phyloP scores from a whole-genome alignment of 208 protist species.

The Herpetomonas tarakana region DNA sequence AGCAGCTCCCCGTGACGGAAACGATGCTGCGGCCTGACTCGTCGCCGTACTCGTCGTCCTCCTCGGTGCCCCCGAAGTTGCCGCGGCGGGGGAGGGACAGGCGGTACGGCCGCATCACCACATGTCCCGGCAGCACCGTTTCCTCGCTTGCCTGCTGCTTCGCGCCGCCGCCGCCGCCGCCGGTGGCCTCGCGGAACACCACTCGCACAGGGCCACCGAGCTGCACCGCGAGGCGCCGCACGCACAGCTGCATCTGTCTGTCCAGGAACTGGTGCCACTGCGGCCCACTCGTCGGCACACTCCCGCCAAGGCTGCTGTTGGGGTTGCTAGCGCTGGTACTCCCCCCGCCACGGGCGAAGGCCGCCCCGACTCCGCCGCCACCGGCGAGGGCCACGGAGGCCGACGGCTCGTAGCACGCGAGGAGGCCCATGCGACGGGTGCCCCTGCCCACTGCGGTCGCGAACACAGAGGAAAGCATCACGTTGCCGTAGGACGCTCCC shows the following conservation, averaged over 20 bases:
- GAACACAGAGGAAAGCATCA: conserved; percentile 14
- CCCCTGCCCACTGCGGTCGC: conserved; percentile 41
- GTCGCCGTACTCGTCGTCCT: conserved; percentile 34
- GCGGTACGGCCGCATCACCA: conserved; percentile 49
- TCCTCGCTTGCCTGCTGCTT: conserved; percentile 14
- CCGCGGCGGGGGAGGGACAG: conserved; percentile 30
- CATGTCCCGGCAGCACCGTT: conserved; percentile 3
- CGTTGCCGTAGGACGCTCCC: neutral
- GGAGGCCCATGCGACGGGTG: conserved; percentile 43
- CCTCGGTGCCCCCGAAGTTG: conserved; percentile 39
- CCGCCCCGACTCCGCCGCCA: neutral
- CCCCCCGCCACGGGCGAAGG: neutral
- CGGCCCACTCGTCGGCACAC: neutral
- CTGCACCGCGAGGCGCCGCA: conserved; percentile 23
- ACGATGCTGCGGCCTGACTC: conserved; percentile 19
- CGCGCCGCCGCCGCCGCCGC: neutral
- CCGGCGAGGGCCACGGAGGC: conserved; percentile 2
- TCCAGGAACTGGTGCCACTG: conserved; percentile 30
- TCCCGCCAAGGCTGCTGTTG: neutral
- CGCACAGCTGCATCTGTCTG: conserved; percentile 25
- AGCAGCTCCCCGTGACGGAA: conserved; percentile 41
- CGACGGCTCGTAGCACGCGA: conserved; percentile 57
- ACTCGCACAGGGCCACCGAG: neutral
- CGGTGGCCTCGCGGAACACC: conserved; percentile 1
- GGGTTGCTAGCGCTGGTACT: neutral